Conservation (phyloP, 768 basidiomycete genomes). For the Dioszegia hungarica region DNA sequence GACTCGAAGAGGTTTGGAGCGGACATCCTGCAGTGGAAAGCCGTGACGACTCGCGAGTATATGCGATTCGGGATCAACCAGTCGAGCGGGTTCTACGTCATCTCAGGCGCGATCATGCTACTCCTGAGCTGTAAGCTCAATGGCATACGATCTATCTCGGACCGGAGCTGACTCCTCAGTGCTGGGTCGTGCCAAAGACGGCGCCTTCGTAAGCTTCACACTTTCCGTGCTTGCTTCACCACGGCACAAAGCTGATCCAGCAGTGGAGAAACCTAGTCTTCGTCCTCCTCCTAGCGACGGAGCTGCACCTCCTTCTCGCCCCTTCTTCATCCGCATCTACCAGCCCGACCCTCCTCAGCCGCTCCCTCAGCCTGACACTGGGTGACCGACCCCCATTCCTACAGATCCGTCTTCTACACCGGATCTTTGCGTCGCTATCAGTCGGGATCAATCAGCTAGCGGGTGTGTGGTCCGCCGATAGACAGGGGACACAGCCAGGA, state of each 20-base stretch:
- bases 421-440: slow-evolving; percentile 22
- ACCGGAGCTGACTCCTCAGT: slow-evolving; percentile 9
- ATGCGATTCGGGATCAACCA: slow-evolving; percentile 21
- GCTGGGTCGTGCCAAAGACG: slow-evolving; percentile 25
- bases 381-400: slow-evolving; percentile 14
- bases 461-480: slow-evolving; percentile 19
- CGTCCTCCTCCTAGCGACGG: slow-evolving; percentile 20
- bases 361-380: not conserved
- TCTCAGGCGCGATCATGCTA: slow-evolving; percentile 35
- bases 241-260: not conserved
- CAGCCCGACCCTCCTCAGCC: not conserved
- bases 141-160: not conserved
- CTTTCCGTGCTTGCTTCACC: not conserved
- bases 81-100: slow-evolving; percentile 32
- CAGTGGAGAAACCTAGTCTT: slow-evolving; percentile 36
- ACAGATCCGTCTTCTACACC: slow-evolving; percentile 26
- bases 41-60: slow-evolving; percentile 23
- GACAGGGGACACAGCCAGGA: not conserved
- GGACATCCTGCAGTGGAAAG: not conserved
- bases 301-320: slow-evolving; percentile 29
- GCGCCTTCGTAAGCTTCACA: slow-evolving; percentile 37
- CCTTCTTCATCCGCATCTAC: slow-evolving; percentile 17
- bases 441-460: slow-evolving; percentile 35
- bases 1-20: not conserved
- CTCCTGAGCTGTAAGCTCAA: slow-evolving; percentile 22